Percentiles rank a stretch among this genome's conserved stretches.
These are phyloP conservation scores for Fusarium nisikadoi DNA, from an alignment of 2,329 filamentous ascomycete genomes.

Conservation along the genomic window DNA sequence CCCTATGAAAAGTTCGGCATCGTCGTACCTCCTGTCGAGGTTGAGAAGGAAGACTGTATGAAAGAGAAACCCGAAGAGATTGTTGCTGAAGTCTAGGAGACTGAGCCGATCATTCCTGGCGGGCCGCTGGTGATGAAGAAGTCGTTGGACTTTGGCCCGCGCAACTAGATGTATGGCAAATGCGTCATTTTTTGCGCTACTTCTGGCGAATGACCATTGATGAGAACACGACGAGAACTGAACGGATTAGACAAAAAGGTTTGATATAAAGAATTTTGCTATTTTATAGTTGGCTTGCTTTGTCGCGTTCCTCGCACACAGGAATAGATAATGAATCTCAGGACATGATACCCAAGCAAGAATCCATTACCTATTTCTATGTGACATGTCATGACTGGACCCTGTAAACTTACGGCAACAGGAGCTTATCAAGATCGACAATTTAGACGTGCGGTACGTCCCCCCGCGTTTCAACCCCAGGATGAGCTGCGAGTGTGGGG, in stretches of 20 bases:
- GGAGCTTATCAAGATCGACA: conserved; percentile 6
- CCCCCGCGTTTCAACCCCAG: conserved; percentile 12
- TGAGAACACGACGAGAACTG: background rate
- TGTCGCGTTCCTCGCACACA: background rate
- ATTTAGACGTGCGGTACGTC: background rate
- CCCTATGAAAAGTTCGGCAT: conserved; percentile 71
- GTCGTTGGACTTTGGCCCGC: background rate
- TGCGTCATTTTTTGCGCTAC: conserved; percentile 1
- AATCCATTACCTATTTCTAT: background rate
- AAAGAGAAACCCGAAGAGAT: conserved; percentile 41
- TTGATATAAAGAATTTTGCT: background rate
- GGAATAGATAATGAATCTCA: conserved; percentile 5
- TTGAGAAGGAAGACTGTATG: conserved; percentile 58
- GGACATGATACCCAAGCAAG: conserved; percentile 3
- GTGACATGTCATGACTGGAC: background rate
- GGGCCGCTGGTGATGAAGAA: conserved; percentile 1
- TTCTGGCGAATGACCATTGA: background rate
- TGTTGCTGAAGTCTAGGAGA: conserved; percentile 28
- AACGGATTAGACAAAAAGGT: conserved; percentile 16
- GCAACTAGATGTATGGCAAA: background rate
- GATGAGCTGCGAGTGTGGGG: conserved; percentile 33
- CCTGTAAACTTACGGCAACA: background rate
- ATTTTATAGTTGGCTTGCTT: background rate
- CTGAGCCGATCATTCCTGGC: conserved; percentile 8
- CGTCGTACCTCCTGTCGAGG: conserved; percentile 54